These are phyloP conservation scores for Euphorbia peplus DNA, from an alignment of 345 rosid genomes.

Conservation along the genomic window DNA sequence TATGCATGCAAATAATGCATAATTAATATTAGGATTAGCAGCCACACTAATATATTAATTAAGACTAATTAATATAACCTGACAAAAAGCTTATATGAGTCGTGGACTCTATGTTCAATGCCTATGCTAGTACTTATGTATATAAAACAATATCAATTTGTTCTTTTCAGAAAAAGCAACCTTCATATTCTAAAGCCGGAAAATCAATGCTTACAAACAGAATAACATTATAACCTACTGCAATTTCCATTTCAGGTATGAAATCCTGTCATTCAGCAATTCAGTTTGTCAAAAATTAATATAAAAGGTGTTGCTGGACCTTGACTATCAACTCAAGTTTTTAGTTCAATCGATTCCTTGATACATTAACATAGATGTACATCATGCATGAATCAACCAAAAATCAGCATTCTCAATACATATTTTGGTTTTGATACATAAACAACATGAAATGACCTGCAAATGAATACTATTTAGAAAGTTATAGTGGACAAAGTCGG, in stretches of 20 bases:
- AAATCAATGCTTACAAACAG: conserved; percentile 17
- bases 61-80: conserved; percentile 9
- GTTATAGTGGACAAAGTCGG: neutral
- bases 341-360: too few species aligned
- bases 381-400: too few species aligned
- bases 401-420: neutral
- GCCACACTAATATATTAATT: conserved; percentile 14
- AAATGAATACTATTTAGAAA: neutral
- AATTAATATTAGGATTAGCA: conserved; percentile 11
- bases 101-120: conserved; percentile 39
- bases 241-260: neutral
- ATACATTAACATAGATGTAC: too few species aligned
- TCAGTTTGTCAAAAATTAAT: too few species aligned
- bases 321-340: too few species aligned
- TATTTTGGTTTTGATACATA: neutral
- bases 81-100: conserved; percentile 44
- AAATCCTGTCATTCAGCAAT: neutral
- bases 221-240: neutral
- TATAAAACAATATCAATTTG: conserved; percentile 30
- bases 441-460: neutral
- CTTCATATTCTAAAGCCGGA: conserved; percentile 23
- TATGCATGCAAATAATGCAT: conserved; percentile 23
- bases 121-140: conserved; percentile 42
- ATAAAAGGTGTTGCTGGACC: too few species aligned
- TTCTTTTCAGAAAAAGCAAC: conserved; percentile 26